Base-by-base conservation (phyloP, 768 basidiomycete genomes). In the Tulasnella sp. region DNA sequence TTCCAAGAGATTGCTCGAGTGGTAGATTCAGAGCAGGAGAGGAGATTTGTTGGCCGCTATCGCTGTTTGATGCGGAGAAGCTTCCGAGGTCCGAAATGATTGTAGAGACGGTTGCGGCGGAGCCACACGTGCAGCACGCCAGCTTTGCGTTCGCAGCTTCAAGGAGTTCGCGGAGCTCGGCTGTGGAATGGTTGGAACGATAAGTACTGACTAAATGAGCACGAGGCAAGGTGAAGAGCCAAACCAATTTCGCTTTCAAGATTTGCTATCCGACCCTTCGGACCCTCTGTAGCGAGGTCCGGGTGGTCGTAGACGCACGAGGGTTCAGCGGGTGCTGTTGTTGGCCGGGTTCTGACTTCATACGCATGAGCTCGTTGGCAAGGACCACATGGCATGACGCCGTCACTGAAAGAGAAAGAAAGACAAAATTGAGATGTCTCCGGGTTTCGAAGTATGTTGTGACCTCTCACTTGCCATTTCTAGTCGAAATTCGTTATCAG, bases 261-360 rank as follows among this genome's bases (percentile, higher is more conserved):
- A 40, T 49, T 36, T 29, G 17, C 40, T 22, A 68, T 68, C 39
- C 67, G 68, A 29, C 12, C 54, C 17, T 67, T 76, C 3, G 74
- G 68, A 1, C 58, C 74, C 7, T 76, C 68, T 29, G 74, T 58
- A n/a, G 31, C 40, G n/a, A 71, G 64, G 12, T 76, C 69, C 17
- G 75, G 75, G 36, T 76, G 38, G 67, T 76, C 75, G 42, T 76
- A 76, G 12, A 31, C 40, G 31, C 75, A 76, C 7, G 45, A n/a
- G 25, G 73, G 73, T 25, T 64, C 45, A 15, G 49, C 19, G 14
- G 54, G 54, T 19, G 52, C 64, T 31, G 73, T 64, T 11, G 45
- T 19, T 1, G 73, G 73, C 67, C 54, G 54, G 6, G 39, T 34
- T 36, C 54, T 67, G 45, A 74, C 54, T 19, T 42, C 73, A 25